Percentiles rank a stretch among this genome's conserved stretches.
These are phyloP conservation scores for Cadophora malorum DNA, from an alignment of 2,329 filamentous ascomycete genomes.

Conservation along the genomic window DNA sequence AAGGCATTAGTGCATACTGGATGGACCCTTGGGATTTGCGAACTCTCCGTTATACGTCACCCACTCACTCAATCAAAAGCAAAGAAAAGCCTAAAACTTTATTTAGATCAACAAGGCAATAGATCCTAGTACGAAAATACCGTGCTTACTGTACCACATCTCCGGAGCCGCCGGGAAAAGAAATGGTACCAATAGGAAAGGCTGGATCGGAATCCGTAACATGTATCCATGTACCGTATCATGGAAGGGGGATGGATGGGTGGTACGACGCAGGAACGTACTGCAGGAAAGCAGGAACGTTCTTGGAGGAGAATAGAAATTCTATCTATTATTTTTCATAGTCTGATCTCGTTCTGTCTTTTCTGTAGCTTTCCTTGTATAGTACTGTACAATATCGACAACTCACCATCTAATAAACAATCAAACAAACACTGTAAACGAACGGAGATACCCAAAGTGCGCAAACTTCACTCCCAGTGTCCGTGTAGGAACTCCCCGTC, in stretches of 20 bases:
- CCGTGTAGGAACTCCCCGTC: conserved; percentile 37
- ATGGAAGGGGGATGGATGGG: neutral
- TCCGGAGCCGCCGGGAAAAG: conserved; percentile 6
- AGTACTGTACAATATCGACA: conserved; percentile 13
- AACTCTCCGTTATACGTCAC: neutral
- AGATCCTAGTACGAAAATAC: neutral
- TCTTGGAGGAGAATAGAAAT: neutral
- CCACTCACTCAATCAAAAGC: neutral
- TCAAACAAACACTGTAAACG: neutral
- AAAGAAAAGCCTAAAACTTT: neutral
- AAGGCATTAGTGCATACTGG: neutral
- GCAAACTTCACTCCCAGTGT: conserved; percentile 22
- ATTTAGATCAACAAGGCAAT: neutral
- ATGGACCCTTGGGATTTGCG: too few species aligned
- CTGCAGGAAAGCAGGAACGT: neutral
- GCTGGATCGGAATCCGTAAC: neutral
- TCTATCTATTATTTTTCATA: neutral
- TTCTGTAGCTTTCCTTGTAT: conserved; percentile 12
- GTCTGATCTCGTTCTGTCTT: neutral
- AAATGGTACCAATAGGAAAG: conserved; percentile 8
- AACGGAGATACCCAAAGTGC: too few species aligned
- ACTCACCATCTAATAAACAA: neutral
- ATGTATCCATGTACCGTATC: neutral
- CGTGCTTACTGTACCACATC: neutral
- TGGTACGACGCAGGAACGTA: too few species aligned